phyloP scores from a whole-genome alignment of 2,329 filamentous ascomycete species.

The Emergomyces pasteurianus region DNA sequence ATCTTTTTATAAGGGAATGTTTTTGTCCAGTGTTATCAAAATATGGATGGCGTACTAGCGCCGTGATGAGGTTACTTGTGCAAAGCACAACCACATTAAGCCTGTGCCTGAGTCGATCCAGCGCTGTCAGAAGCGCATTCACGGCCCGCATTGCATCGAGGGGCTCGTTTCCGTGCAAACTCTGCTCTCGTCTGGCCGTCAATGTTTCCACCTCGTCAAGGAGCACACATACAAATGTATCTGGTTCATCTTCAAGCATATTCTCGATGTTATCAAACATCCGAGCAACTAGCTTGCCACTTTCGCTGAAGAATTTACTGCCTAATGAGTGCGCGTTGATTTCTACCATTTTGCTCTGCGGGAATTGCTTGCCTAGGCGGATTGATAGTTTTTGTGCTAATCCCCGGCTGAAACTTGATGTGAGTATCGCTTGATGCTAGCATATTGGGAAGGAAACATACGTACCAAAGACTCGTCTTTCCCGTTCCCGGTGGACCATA shows the following conservation, averaged over 20 bases:
- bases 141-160: conserved; percentile 38
- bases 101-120: conserved; percentile 33
- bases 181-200: conserved; percentile 33
- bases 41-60: conserved; percentile 21
- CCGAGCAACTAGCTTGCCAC: conserved; percentile 32
- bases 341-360: conserved; percentile 32
- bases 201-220: conserved; percentile 42
- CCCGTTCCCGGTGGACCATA: conserved; percentile 93
- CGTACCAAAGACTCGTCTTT: conserved; percentile 44
- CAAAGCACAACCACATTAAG: conserved; percentile 39
- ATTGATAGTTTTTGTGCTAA: conserved; percentile 41
- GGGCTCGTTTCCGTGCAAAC: conserved; percentile 30
- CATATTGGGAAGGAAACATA: neutral
- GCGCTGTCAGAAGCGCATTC: conserved; percentile 38
- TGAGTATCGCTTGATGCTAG: neutral
- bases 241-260: conserved; percentile 26
- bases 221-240: conserved; percentile 33
- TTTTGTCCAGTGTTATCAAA: neutral
- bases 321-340: conserved; percentile 36
- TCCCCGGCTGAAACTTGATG: conserved; percentile 22
- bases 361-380: conserved; percentile 31
- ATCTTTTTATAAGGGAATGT: neutral
- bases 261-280: conserved; percentile 32
- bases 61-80: conserved; percentile 38
- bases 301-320: conserved; percentile 39